Base-by-base conservation (phyloP, 768 basidiomycete genomes). In the Tricholoma saponaceum region DNA sequence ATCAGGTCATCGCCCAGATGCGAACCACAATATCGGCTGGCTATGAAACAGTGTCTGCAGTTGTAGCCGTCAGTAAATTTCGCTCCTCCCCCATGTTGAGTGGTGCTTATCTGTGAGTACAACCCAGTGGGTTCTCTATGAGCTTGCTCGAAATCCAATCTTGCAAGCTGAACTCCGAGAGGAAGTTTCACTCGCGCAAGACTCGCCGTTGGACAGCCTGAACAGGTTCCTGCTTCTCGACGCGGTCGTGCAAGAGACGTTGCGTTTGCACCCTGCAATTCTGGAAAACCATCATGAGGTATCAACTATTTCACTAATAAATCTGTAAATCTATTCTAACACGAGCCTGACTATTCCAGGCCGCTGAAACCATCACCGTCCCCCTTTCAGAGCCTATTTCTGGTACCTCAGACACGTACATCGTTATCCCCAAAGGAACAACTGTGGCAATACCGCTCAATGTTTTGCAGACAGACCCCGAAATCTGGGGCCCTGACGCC, bases 281-380 rank as follows among this genome's bases (percentile, higher is more conserved):
- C 64, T 83, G 26, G 85, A 87, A 66, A 86, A 87, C 60, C 83
- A 86, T 62, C 85, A 88, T 56, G 81, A 84, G 71, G 83, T 79
- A 37, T 51, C 25, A 44, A 18, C 10, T 30, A 39, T 18, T 20
- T 39, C 50, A 9, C 16, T 46, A 5, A 44, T 20, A 18, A 53
- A 43, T 12, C 30, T 26, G 4, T 44, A 26, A 16, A 28, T 26
- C 30, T 59, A 66, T 20, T 68, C 10, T 22, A n/a, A 22, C 9
- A 6, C 5, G 54, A n/a, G 54, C 10, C 35, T 25, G 16, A 43
- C 28, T 35, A 25, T 32, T 26, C 12, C 51, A 84, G 83, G 80
- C 85, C 20, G 72, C 75, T 5, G 73, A 80, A 59, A 83, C 80
- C 23, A 78, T 79, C 49, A 62, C 66, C 25, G 67, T 89, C 30